Base-by-base conservation (phyloP, 768 basidiomycete genomes). In the Gelatoporia subvermispora region DNA sequence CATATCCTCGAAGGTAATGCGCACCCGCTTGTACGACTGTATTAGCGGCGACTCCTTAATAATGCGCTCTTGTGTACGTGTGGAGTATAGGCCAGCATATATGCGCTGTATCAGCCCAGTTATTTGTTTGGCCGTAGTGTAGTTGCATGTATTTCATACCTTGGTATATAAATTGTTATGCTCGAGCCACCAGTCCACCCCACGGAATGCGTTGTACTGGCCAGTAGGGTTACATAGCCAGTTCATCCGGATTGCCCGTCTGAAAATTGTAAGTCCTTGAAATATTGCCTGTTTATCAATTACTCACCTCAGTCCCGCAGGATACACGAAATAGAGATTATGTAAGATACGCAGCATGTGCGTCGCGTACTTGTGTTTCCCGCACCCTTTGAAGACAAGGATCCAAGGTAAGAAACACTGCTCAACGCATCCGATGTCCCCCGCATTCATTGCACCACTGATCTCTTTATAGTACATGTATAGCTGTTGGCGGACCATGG, bases 101-200 rank as follows among this genome's bases (percentile, higher is more conserved):
- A 68, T 66, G 7, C 13, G 5, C 28, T 31, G 28, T 31, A 31
- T 31, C 13, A 31, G 13, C 13, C 13, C 13, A 31, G n/a, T n/a
- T n/a, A n/a, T n/a, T n/a, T n/a, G 28, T 13, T 31, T 0, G 58
- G 49, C 67, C 69, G 39, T 38, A n/a, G 17, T 2, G 24, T 43
- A 13, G 34, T 31, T 39, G 31, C 13, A 31, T n/a, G n/a, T n/a
- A 31, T 31, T 31, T 28, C 60, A 49, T 17, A 71, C 72, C 59
- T 74, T 76, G 3, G 62, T 72, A n/a, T 65, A 72, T 1, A 74
- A 60, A 48, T 75, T 75, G 25, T 73, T 67, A 2, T 67, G 57
- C 48, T 77, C 71, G 1, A 71, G 55, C 8, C 65, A 42, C 72
- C 72, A 75, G 43, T 75, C 72, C 2, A 72, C 56, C 0, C 58